Conservation (phyloP, 1,284 basidiomycete species). For the Leccinum colubrinum region DNA sequence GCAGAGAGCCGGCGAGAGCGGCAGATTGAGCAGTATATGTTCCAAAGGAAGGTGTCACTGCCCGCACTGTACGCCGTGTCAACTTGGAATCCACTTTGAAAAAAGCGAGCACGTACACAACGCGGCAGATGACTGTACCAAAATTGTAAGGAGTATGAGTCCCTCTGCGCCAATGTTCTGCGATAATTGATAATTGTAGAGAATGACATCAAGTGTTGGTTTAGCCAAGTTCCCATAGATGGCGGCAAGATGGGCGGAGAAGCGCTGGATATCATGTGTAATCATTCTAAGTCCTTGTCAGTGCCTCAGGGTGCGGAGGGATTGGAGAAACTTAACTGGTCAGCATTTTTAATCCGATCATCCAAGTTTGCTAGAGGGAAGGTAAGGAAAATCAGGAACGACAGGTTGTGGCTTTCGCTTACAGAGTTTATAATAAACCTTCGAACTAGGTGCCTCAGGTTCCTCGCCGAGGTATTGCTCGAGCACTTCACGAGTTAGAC, state of each 20-base stretch:
- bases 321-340: slow-evolving; percentile 62
- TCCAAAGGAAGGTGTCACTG: slow-evolving; percentile 92
- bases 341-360: slow-evolving; percentile 95
- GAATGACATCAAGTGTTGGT: slow-evolving; percentile 88
- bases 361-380: slow-evolving; percentile 73
- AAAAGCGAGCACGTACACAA: slow-evolving; percentile 54
- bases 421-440: slow-evolving; percentile 93
- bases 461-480: slow-evolving; percentile 82
- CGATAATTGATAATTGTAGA: slow-evolving; percentile 96
- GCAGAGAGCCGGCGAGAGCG: slow-evolving; percentile 85
- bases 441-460: slow-evolving; percentile 57
- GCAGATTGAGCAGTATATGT: slow-evolving; percentile 84
- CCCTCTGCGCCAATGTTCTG: slow-evolving; percentile 95
- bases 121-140: slow-evolving; percentile 82
- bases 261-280: slow-evolving; percentile 93
- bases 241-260: slow-evolving; percentile 88
- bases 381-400: slow-evolving; percentile 2
- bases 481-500: slow-evolving; percentile 84
- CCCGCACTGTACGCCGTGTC: slow-evolving; percentile 56
- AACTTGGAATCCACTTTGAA: neutral
- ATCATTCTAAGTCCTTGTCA: slow-evolving; percentile 64
- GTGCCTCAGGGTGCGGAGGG: slow-evolving; percentile 1
- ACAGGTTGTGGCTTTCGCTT: slow-evolving; percentile 25
- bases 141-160: slow-evolving; percentile 78
- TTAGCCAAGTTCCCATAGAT: slow-evolving; percentile 96